Evolutionary conservation across 331 rosid species (phyloP).

Genomic region (Ulmus americana): DNA sequence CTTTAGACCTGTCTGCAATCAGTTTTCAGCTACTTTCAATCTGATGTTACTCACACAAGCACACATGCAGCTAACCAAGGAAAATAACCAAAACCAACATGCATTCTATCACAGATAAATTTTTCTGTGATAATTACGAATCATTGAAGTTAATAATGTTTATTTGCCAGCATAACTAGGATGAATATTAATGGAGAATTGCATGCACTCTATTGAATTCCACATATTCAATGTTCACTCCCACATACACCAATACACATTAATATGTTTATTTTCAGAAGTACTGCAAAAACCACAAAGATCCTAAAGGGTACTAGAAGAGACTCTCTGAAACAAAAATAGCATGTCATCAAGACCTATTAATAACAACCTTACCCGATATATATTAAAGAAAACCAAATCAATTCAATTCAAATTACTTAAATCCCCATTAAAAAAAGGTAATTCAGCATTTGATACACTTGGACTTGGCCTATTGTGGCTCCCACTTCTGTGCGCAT

Average conservation of each 20-base stretch:
- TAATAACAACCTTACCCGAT: too few relatives aligned
- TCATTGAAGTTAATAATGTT: background rate
- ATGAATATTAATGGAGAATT: background rate
- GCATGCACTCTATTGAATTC: background rate
- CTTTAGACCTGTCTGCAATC: conserved; percentile 53
- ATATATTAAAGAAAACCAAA: too few relatives aligned
- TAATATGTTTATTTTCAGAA: background rate
- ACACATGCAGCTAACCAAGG: background rate
- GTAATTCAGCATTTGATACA: background rate
- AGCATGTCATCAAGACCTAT: too few relatives aligned
- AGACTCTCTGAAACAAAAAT: too few relatives aligned
- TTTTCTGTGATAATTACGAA: background rate
- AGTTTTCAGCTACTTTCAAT: background rate
- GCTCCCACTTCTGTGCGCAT: background rate
- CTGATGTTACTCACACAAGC: background rate
- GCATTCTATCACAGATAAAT: background rate
- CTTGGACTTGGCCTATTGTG: background rate
- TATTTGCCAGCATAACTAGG: background rate
- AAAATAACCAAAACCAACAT: background rate
- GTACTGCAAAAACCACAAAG: background rate
- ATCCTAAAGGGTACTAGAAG: background rate
- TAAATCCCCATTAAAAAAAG: background rate
- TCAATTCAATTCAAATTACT: too few relatives aligned
- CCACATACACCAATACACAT: background rate
- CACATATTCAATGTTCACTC: background rate